Base-by-base conservation (phyloP, 164 flowering plant genomes). In the Tetrastigma voinierianum region DNA sequence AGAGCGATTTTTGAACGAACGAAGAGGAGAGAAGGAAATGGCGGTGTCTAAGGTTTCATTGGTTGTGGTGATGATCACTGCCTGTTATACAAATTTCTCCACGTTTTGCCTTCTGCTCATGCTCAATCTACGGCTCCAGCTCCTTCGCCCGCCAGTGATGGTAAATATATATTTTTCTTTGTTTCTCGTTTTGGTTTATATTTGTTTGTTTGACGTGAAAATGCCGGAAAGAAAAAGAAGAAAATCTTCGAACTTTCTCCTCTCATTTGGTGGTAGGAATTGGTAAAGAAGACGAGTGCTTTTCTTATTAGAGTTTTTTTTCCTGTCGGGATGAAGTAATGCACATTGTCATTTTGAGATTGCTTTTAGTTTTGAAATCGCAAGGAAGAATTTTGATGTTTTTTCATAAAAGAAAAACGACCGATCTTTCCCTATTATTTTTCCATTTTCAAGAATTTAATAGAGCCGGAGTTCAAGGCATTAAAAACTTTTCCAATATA, bases 141-240 rank as follows among this genome's bases (percentile, higher is more conserved):
- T 66, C 83, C 89, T 1, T 78, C 80, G 7, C 81, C 86, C n/a
- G 66, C 85, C 12, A 84, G 80, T 58, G 86, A 84, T 43, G 85
- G 86, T 86, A 75, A 3, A n/a, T 16, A 16, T 9, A n/a, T n/a
- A n/a, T n/a, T n/a, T 24, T 17, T 46, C 14, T 46, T 1, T 57
- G 21, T 44, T 1, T 56, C n/a, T 64, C n/a, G n/a, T 13, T 10
- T 19, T 23, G 23, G 14, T 19, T 17, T 57, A 11, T 9, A 54
- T 46, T 20, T 53, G 54, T 19, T 16, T 67, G 58, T 4, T 32
- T 32, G 40, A 32, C 40, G 57, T n/a, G n/a, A n/a, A n/a, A 54
- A 54, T 19, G 57, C 18, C 12, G 40, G 40, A 32, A 32, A 4
- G 40, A 32, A 0, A 32, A 0, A 7, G 6, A 0, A 0, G 6